Evolutionary conservation across 2,329 filamentous ascomycete species (phyloP), one percentile per base, ranked within the genome.

Genomic region (Hymenoscyphus fraxineus): DNA sequence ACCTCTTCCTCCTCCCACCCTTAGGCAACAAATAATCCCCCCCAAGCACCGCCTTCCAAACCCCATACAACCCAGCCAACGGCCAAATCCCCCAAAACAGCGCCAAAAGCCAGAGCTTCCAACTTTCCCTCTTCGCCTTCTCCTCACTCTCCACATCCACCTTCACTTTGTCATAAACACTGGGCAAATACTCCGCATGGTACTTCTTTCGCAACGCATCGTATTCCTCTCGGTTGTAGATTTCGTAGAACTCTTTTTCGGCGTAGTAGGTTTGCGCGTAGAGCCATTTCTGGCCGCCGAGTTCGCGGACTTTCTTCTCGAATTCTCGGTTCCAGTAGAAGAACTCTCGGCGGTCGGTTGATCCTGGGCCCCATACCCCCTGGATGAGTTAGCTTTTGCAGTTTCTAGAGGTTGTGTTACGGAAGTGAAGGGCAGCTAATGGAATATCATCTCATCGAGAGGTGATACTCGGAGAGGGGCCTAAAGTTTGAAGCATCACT

Each of bases 231-330:
- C 78, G 76, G 55, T 84, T 79, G 74, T 91, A 91, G 41, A 87
- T 80, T 31, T 77, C 72, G 83, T 87, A 88, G 77, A 91, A 92
- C 72, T 90, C 86, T 0, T 83, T 78, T 16, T 90, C 84, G 10
- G 85, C 84, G 75, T 95, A 95, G 78, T 93, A 96, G 0, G 91
- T 88, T 71, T 93, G 89, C 2, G 92, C 91, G 77, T 96, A 96
- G 15, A 96, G 80, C 88, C 91, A 95, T 79, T 96, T 96, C 78
- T 89, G 85, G 2, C 92, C 92, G 60, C 88, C 87, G 1, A 95
- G 82, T 67, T 85, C 81, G 56, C 80, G 80, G 6, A 93, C 84
- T 73, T 89, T 88, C 39, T 80, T 78, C 78, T 96, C 92, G 31
- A 96, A 81, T 32, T 80, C 81, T 22, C 89, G 84, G 76, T 96